Conservation (phyloP, 805 yeast genomes). For the Lachancea nothofagi region DNA sequence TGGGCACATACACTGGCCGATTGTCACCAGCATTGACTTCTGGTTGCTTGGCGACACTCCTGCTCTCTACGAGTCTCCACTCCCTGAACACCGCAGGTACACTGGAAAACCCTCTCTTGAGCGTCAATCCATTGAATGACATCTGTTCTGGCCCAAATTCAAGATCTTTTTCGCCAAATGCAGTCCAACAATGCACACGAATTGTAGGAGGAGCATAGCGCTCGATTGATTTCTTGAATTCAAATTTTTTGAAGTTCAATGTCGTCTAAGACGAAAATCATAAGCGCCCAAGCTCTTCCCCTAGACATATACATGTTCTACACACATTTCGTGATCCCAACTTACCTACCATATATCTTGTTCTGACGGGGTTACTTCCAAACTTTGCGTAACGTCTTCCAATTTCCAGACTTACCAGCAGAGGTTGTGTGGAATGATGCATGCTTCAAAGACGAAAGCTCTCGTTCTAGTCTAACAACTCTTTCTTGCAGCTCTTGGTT, state of each 20-base stretch:
- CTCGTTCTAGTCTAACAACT: constrained; percentile 39
- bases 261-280: background rate
- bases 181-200: no score
- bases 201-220: no score
- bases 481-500: constrained; percentile 54
- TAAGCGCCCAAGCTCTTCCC: background rate
- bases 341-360: background rate
- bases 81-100: constrained; percentile 21
- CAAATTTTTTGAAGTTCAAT: background rate
- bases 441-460: constrained; percentile 12
- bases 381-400: constrained; percentile 7
- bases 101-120: constrained; percentile 22
- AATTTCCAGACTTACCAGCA: constrained; percentile 1
- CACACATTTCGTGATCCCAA: background rate
- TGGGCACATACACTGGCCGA: constrained; percentile 44
- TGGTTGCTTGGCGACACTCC: constrained; percentile 41
- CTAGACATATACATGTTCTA: no score
- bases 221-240: background rate
- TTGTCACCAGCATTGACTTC: constrained; percentile 50
- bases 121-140: constrained; percentile 6
- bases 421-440: background rate
- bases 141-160: background rate
- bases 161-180: background rate
- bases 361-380: constrained; percentile 2
- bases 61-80: constrained; percentile 43